phyloP scores from a whole-genome alignment of 164 flowering plant genomes.

The Dillenia turbinata region DNA sequence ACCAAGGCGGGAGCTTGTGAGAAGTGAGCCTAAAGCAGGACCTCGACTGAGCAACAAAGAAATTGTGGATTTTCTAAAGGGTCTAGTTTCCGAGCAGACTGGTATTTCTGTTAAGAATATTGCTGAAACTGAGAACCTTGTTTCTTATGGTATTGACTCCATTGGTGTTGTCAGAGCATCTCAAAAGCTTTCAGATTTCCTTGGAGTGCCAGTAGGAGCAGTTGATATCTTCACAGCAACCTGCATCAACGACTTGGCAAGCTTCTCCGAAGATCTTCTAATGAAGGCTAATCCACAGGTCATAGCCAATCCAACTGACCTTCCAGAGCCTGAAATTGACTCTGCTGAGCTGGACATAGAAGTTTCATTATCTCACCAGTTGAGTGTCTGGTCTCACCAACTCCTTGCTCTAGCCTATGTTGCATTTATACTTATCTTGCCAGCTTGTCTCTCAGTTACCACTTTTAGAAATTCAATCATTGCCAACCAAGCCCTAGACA shows the following conservation, averaged over 20 bases:
- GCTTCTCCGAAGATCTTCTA: conserved; percentile 55
- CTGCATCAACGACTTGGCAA: conserved; percentile 68
- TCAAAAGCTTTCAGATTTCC: conserved; percentile 74
- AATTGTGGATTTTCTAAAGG: conserved; percentile 50
- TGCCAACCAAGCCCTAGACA: neutral
- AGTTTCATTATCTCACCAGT: conserved; percentile 25
- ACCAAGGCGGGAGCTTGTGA: conserved; percentile 30
- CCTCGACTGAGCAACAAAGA: conserved; percentile 30
- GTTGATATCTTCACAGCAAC: conserved; percentile 82
- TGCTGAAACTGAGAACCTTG: conserved; percentile 52
- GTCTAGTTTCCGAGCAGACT: conserved; percentile 58
- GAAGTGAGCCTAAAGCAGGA: conserved; percentile 12
- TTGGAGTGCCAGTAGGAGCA: conserved; percentile 78
- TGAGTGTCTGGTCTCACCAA: conserved; percentile 39
- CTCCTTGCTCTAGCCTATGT: conserved; percentile 43
- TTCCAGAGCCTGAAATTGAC: conserved; percentile 22
- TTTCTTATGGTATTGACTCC: conserved; percentile 76
- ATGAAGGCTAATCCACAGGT: conserved; percentile 45
- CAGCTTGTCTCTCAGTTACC: conserved; percentile 50
- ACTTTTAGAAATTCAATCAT: conserved; percentile 26
- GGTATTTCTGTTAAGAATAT: conserved; percentile 42
- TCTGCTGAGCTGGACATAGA: conserved; percentile 16
- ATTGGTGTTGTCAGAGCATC: conserved; percentile 87
- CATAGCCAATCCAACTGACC: conserved; percentile 10
- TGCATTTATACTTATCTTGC: conserved; percentile 44